Percentiles rank a stretch among this genome's conserved stretches.
Evolutionary conservation across 768 basidiomycete species (phyloP).

Genomic region (Arthromyces matolae): DNA sequence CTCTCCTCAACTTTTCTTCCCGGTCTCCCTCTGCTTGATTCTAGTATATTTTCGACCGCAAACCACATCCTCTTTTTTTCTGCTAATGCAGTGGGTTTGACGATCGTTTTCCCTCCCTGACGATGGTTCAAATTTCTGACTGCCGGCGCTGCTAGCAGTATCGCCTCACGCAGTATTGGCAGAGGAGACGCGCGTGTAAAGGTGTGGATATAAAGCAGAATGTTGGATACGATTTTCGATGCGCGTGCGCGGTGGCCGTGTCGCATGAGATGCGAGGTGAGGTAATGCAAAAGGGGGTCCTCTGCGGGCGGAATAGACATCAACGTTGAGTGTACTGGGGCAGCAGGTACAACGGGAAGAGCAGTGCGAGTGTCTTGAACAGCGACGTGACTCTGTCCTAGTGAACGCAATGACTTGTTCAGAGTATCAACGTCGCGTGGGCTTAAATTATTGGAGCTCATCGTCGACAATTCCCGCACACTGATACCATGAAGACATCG

Average conservation of each 20-base stretch:
- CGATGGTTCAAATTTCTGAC: slow-evolving; percentile 59
- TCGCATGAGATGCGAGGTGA: slow-evolving; percentile 58
- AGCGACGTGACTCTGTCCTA: too few species aligned
- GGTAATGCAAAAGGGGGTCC: slow-evolving; percentile 69
- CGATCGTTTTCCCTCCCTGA: slow-evolving; percentile 59
- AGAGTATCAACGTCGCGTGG: too few species aligned
- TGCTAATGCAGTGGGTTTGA: slow-evolving; percentile 66
- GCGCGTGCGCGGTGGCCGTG: slow-evolving; percentile 67
- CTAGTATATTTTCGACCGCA: slow-evolving; percentile 70
- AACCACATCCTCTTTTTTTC: slow-evolving; percentile 76
- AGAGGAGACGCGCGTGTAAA: slow-evolving; percentile 76
- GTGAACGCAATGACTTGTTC: too few species aligned
- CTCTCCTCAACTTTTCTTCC: slow-evolving; percentile 63
- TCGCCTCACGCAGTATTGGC: slow-evolving; percentile 72
- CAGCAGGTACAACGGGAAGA: too few species aligned
- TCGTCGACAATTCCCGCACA: too few species aligned
- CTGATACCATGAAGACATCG: too few species aligned
- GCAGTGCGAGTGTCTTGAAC: too few species aligned
- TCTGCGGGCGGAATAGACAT: slow-evolving; percentile 68
- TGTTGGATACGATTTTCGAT: slow-evolving; percentile 49
- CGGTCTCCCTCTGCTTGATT: slow-evolving; percentile 51
- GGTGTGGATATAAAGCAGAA: slow-evolving; percentile 68
- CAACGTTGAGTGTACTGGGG: too few species aligned
- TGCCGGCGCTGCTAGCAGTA: slow-evolving; percentile 65
- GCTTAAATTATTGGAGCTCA: too few species aligned